Evolutionary conservation across 2,329 filamentous ascomycete species (phyloP), one percentile per base, ranked within the genome.

Genomic region (Aspergillus niger): DNA sequence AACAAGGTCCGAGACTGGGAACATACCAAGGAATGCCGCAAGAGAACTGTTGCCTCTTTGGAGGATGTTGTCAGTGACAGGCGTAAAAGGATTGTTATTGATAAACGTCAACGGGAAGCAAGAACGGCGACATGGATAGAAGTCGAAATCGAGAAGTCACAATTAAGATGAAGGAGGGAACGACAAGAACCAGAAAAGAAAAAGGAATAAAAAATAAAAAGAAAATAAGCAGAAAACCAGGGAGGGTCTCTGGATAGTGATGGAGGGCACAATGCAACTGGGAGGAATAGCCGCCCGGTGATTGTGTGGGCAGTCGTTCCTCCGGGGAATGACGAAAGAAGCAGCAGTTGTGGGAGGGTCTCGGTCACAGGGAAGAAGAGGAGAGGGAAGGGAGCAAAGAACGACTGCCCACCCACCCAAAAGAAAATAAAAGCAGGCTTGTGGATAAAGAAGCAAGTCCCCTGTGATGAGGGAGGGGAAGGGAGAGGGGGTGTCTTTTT

Each of bases 251-350:
- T 50, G n/a, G 51, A 28, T n/a, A 43, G 57, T 55, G 43, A 36
- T 49, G 53, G 52, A 58, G 58, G 59, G 55, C 48, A 55, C 59
- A 50, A 55, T 65, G 61, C 55, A 50, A 55, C 44, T 50, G 47
- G 59, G 57, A 56, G 62, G 58, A 57, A 66, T 58, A 65, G 62
- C 66, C 65, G 66, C 64, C 61, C 62, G 62, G 50, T 52, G 60
- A 58, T 62, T 57, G 64, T 67, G 67, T 68, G 71, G 69, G 71
- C 72, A 70, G 72, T 72, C 70, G 74, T 76, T 77, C 75, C 76
- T 68, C 76, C 76, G 68, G 75, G 75, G 75, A 76, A 76, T 70
- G 72, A 73, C 67, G 60, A 66, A 66, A 61, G 59, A 55, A 65
- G 59, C 58, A 52, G 52, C 30, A 58, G 43, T 24, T 51, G 56